Percentiles rank a stretch among this genome's conserved stretches.
Evolutionary conservation across 495 filamentous ascomycete species (phyloP).

Genomic region (Neurospora sp.): DNA sequence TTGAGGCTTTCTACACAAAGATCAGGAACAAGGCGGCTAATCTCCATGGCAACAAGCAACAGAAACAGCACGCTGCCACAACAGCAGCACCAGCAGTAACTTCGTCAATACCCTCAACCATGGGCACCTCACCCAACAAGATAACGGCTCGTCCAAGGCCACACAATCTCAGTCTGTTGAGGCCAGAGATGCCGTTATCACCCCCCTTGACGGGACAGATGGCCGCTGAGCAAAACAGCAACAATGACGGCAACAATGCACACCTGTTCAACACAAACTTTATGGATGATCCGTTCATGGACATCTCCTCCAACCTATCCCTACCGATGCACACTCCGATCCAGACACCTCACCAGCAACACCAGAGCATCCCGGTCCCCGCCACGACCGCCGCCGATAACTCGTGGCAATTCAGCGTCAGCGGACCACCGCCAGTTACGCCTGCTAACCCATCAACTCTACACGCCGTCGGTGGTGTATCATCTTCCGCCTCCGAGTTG

Average conservation of each 20-base stretch:
- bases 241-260: background rate
- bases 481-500: background rate
- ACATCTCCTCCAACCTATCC: conserved; percentile 7
- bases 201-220: conserved; percentile 26
- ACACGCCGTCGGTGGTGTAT: background rate
- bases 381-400: background rate
- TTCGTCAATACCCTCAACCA: conserved; percentile 11
- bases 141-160: conserved; percentile 4
- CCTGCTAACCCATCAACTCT: background rate
- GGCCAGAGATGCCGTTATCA: conserved; percentile 19
- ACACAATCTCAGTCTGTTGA: conserved; percentile 7
- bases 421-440: conserved; percentile 1
- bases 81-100: background rate
- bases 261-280: conserved; percentile 19
- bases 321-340: conserved; percentile 22
- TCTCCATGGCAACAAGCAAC: conserved; percentile 8
- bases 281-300: conserved; percentile 30
- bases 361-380: background rate
- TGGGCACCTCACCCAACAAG: conserved; percentile 11
- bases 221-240: conserved; percentile 2
- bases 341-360: conserved; percentile 12
- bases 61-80: conserved; percentile 3
- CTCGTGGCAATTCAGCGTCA: background rate
- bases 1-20: conserved; percentile 17
- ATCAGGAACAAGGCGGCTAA: conserved; percentile 20